Evolutionary conservation across 345 rosid species (phyloP).

Genomic region (Citrus cavaleriei): DNA sequence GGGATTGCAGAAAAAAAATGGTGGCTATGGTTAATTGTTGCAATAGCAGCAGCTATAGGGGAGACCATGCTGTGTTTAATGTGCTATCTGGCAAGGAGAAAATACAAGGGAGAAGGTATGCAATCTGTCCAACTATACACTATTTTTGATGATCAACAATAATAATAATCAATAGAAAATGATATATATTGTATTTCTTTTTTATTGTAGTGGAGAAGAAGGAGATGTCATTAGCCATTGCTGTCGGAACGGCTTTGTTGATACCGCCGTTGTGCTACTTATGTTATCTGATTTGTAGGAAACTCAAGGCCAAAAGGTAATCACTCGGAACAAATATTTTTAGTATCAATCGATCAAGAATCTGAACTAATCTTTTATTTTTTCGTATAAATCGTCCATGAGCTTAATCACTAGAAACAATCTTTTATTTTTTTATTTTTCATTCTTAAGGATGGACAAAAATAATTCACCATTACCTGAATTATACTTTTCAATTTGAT

Average conservation of each 20-base stretch:
- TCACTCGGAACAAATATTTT: no score
- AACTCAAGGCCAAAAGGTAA: background rate
- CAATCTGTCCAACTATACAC: background rate
- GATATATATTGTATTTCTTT: no score
- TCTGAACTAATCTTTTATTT: no score
- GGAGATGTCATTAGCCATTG: background rate
- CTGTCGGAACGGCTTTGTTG: background rate
- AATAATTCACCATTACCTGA: background rate
- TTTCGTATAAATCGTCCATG: no score
- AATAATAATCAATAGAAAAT: no score
- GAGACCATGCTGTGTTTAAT: background rate
- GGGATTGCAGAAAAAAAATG: background rate
- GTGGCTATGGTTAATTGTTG: constrained; percentile 8
- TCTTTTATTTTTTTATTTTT: no score
- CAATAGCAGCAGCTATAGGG: background rate
- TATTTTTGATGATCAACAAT: no score
- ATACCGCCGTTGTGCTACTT: background rate
- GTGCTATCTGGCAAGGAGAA: background rate
- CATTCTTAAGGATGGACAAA: no score
- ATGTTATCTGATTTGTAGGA: background rate
- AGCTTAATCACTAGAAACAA: no score
- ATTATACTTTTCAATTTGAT: background rate
- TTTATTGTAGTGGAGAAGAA: background rate
- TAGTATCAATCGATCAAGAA: no score
- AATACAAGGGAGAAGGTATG: background rate